Evolutionary conservation across 148 eudicot genomes (phyloP), one percentile per base, ranked within the genome.

Genomic region (Vaccinium myrtillus): DNA sequence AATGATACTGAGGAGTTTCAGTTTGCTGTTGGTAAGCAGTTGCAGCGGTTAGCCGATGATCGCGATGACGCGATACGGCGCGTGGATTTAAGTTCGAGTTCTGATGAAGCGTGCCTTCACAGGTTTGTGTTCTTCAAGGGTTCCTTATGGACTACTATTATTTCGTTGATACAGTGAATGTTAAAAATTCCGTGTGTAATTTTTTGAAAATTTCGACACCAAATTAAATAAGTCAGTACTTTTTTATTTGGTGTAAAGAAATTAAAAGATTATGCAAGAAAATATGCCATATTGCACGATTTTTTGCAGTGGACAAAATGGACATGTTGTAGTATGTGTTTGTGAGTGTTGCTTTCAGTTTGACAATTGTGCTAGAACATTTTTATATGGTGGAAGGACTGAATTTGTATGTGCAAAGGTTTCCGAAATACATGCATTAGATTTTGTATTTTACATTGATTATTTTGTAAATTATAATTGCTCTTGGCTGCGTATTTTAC

Each of bases 61-160:
- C 91, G 90, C 8, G 91, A 89, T 59, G 94, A 73, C 25, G 96
- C 95, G 25, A 54, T 89, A 58, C 84, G 83, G 73, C 89, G 98
- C 5, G 39, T 75, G 80, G 25, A 69, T 11, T 89, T 89, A 78
- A 93, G 93, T 84, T 36, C 63, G 4, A 93, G 84, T 67, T 90
- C 98, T 8, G 78, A 89, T 75, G 94, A 94, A 84, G 95, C 93
- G 78, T 71, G 73, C 16, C 98, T 96, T 81, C 93, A 94, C 86
- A 91, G 98, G 98, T 96, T 76, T 77, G 82, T 82, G 73, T 69
- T 27, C 48, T 61, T 36, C 77, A 15, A 8, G 4, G 59, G 9
- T 6, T 73, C 12, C 49, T 16, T 43, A 43, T 43, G 46, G 46
- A 43, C 6, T 43, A 43, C 46, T 5, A 53, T 11, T 8, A 13